These are phyloP conservation scores for Globisporangium orthogonon DNA, from an alignment of 352 stramenopile species.

Conservation along the genomic window DNA sequence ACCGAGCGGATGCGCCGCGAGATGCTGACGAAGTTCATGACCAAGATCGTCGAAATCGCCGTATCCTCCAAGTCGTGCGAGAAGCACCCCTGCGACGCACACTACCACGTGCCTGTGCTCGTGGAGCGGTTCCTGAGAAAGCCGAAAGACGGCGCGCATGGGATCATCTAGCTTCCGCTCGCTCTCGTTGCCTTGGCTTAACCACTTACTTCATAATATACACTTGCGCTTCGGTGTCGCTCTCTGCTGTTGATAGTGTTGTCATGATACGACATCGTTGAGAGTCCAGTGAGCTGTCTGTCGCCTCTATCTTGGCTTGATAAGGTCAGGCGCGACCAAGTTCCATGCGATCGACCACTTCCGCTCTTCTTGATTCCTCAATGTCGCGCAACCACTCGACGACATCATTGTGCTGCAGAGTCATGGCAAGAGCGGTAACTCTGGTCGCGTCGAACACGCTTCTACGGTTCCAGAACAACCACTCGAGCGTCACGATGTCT, in stretches of 20 bases:
- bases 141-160: background rate
- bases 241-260: too few species aligned
- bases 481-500: background rate
- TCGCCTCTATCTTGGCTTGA: too few species aligned
- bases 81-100: background rate
- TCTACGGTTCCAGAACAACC: background rate
- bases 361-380: too few species aligned
- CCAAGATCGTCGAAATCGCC: background rate
- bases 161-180: background rate
- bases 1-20: slow-evolving; percentile 5
- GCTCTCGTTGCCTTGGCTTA: too few species aligned
- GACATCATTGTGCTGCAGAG: background rate
- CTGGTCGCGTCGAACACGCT: background rate
- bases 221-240: background rate
- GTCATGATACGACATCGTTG: too few species aligned
- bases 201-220: background rate
- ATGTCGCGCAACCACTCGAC: background rate
- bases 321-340: too few species aligned
- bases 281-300: too few species aligned
- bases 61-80: slow-evolving; percentile 1
- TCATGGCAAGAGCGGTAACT: background rate
- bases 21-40: background rate
- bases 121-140: slow-evolving; percentile 7
- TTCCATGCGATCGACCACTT: too few species aligned
- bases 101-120: slow-evolving; percentile 6